phyloP scores from a whole-genome alignment of 1,284 basidiomycete genomes.

The Cryptococcus sp. region DNA sequence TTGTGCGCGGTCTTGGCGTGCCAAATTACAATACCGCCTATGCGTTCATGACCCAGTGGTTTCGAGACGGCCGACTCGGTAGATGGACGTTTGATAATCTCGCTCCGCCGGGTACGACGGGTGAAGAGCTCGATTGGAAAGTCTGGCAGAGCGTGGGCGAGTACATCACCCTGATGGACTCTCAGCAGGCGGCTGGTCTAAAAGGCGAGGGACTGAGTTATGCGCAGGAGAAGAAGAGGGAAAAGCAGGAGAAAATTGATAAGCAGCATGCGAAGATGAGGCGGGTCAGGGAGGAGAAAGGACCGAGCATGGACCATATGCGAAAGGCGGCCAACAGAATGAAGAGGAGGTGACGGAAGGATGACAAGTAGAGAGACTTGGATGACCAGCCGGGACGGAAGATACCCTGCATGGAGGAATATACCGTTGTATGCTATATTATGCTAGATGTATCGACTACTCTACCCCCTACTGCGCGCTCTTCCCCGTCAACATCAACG shows the following conservation, averaged over 20 bases:
- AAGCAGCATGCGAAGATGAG: not conserved
- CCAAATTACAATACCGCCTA: slow-evolving; percentile 65
- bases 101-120: slow-evolving; percentile 6
- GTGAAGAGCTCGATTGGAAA: not conserved
- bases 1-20: no score
- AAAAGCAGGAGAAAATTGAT: slow-evolving; percentile 15
- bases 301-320: not conserved
- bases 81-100: slow-evolving; percentile 51
- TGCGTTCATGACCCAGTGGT: slow-evolving; percentile 74
- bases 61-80: slow-evolving; percentile 63
- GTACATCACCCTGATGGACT: slow-evolving; percentile 2
- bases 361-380: not conserved
- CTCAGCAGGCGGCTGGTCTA: not conserved
- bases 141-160: not conserved
- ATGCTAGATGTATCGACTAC: not conserved
- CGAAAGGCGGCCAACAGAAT: not conserved
- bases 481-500: not conserved
- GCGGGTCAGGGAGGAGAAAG: not conserved
- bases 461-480: not conserved
- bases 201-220: slow-evolving; percentile 1
- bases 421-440: no score
- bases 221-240: slow-evolving; percentile 8
- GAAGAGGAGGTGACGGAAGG: not conserved
- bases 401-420: not conserved
- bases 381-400: no score